phyloP scores from a whole-genome alignment of 2,329 filamentous ascomycete species.

The Ophiostoma perfectum region DNA sequence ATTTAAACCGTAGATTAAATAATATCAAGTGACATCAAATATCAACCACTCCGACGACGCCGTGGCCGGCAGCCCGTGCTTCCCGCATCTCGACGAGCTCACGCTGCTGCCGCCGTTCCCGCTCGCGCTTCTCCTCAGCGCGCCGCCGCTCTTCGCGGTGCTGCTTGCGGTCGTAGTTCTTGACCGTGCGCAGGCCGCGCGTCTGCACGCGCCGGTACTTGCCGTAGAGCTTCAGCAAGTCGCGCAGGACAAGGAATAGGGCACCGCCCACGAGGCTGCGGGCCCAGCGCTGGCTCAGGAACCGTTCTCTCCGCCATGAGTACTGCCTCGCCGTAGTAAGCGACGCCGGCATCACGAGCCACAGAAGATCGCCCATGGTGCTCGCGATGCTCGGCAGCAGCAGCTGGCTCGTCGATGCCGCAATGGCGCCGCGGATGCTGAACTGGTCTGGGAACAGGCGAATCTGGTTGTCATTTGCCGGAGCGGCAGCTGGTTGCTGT shows the following conservation, averaged over 20 bases:
- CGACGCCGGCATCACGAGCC: constrained; percentile 58
- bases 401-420: constrained; percentile 52
- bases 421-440: constrained; percentile 36
- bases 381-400: constrained; percentile 78
- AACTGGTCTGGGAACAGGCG: neutral
- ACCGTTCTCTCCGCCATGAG: constrained; percentile 32
- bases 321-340: constrained; percentile 46
- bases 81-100: neutral
- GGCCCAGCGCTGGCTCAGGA: constrained; percentile 77
- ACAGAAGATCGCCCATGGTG: constrained; percentile 69
- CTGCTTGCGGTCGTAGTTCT: constrained; percentile 40
- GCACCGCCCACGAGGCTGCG: constrained; percentile 84
- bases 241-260: constrained; percentile 78
- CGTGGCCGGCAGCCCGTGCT: neutral
- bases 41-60: neutral
- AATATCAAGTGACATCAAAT: neutral
- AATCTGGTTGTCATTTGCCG: neutral
- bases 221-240: constrained; percentile 55
- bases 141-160: constrained; percentile 3
- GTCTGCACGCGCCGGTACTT: constrained; percentile 58
- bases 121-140: neutral
- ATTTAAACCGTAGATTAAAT: no score
- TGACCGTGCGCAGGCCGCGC: constrained; percentile 48
- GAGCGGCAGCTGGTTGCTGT: neutral
- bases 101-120: neutral